Evolutionary conservation across 176 grass and related monocot species (phyloP).

Genomic region (Dactylis glomerata): DNA sequence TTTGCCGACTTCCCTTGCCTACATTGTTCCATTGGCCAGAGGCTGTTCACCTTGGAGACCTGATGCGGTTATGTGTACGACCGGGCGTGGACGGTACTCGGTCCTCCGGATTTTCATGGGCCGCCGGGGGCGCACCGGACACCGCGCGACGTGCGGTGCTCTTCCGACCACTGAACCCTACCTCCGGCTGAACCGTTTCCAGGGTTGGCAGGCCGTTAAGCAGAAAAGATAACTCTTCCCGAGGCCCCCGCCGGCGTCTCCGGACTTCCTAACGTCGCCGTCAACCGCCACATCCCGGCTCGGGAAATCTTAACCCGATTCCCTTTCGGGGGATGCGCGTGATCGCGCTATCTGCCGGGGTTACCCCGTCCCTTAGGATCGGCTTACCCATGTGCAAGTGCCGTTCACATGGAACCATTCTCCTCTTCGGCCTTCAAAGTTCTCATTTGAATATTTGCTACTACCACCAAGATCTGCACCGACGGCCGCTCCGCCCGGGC

Average conservation of each 20-base stretch:
- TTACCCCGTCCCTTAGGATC: constrained; percentile 71
- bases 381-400: constrained; percentile 79
- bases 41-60: constrained; percentile 4
- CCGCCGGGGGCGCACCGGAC: constrained; percentile 44
- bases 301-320: constrained; percentile 41
- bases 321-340: constrained; percentile 10
- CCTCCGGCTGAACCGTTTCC: constrained; percentile 69
- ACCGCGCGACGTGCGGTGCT: constrained; percentile 68
- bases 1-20: constrained; percentile 89
- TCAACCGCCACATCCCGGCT: constrained; percentile 56
- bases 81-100: no score
- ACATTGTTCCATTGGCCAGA: constrained; percentile 76
- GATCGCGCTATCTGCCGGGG: constrained; percentile 26
- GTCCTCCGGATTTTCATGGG: no score
- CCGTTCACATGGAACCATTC: constrained; percentile 86
- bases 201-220: constrained; percentile 66
- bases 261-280: constrained; percentile 53
- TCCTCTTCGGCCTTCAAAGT: constrained; percentile 84
- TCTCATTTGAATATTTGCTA: constrained; percentile 83
- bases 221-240: constrained; percentile 67
- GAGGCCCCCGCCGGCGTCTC: constrained; percentile 53
- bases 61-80: constrained; percentile 38
- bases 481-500: constrained; percentile 56
- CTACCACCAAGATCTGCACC: constrained; percentile 74
- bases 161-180: constrained; percentile 66